A percentile compares a stretch with the other conserved stretches of the same genome.
phyloP scores from a whole-genome alignment of 2,329 filamentous ascomycete species.

The Aphanoascus verrucosus region DNA sequence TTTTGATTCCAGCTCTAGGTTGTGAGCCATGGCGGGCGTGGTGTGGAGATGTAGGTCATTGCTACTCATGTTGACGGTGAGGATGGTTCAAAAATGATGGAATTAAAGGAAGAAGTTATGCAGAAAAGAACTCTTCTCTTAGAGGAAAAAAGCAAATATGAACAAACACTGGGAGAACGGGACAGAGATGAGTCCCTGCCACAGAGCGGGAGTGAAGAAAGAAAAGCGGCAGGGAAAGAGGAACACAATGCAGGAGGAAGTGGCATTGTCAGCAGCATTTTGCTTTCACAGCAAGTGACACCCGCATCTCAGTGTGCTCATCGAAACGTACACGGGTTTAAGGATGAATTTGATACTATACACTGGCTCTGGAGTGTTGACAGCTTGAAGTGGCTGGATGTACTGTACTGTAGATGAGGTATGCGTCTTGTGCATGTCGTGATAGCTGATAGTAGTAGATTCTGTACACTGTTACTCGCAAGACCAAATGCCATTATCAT shows the following conservation, averaged over 20 bases:
- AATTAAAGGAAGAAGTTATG: background rate
- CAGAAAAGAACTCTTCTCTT: background rate
- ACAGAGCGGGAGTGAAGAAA: background rate
- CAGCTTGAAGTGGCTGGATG: no score
- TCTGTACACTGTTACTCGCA: no score
- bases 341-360: no score
- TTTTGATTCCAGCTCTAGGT: conserved; percentile 10
- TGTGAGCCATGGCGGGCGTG: background rate
- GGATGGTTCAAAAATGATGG: background rate
- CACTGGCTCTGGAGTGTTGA: no score
- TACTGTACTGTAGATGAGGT: no score
- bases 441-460: no score
- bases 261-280: background rate
- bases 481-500: no score
- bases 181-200: background rate
- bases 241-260: background rate
- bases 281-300: background rate
- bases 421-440: no score
- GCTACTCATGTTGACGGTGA: background rate
- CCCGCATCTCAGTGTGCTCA: no score
- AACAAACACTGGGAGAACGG: background rate
- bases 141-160: background rate
- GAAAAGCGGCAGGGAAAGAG: background rate
- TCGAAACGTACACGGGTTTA: no score
- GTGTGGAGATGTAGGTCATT: background rate